A percentile compares a stretch with the other conserved stretches of the same genome.
phyloP scores from a whole-genome alignment of 2,329 filamentous ascomycete species.

The Verticillium zaregamsianum region DNA sequence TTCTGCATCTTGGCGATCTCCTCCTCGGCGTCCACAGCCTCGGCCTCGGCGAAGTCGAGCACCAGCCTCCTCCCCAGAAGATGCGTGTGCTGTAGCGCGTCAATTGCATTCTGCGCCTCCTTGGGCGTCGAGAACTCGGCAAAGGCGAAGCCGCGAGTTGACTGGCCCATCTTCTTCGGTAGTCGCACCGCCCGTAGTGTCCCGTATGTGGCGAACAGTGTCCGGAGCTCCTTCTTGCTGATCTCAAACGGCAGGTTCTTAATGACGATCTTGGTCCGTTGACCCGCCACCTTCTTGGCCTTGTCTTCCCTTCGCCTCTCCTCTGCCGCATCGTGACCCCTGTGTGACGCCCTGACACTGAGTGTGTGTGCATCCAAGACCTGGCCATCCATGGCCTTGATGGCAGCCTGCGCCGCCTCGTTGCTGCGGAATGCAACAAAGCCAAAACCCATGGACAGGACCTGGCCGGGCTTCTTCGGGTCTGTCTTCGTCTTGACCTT shows the following conservation, averaged over 20 bases:
- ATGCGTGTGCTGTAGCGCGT: conserved; percentile 88
- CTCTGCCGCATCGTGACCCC: conserved; percentile 80
- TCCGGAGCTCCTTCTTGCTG: conserved; percentile 84
- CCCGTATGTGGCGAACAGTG: conserved; percentile 84
- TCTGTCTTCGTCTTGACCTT: conserved; percentile 91
- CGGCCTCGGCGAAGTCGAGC: conserved; percentile 85
- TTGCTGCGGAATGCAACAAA: conserved; percentile 86
- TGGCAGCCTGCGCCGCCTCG: conserved; percentile 72
- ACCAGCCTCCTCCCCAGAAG: conserved; percentile 85
- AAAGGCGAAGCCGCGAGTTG: conserved; percentile 91
- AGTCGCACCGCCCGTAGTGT: conserved; percentile 88
- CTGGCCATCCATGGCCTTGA: conserved; percentile 82
- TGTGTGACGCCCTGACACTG: conserved; percentile 81
- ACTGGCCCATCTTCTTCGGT: conserved; percentile 89
- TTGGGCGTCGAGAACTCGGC: conserved; percentile 89
- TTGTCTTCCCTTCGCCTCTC: conserved; percentile 79
- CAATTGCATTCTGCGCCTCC: conserved; percentile 87
- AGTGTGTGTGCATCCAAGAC: conserved; percentile 84
- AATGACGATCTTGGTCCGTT: conserved; percentile 89
- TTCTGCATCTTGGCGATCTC: conserved; percentile 96
- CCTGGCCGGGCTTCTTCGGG: conserved; percentile 82
- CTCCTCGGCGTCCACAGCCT: conserved; percentile 86
- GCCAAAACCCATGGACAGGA: conserved; percentile 94
- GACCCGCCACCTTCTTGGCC: conserved; percentile 71
- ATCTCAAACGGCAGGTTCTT: conserved; percentile 98